A percentile compares a stretch with the other conserved stretches of the same genome.
Evolutionary conservation across 345 rosid species (phyloP).

Genomic region (Corchorus olitorius): DNA sequence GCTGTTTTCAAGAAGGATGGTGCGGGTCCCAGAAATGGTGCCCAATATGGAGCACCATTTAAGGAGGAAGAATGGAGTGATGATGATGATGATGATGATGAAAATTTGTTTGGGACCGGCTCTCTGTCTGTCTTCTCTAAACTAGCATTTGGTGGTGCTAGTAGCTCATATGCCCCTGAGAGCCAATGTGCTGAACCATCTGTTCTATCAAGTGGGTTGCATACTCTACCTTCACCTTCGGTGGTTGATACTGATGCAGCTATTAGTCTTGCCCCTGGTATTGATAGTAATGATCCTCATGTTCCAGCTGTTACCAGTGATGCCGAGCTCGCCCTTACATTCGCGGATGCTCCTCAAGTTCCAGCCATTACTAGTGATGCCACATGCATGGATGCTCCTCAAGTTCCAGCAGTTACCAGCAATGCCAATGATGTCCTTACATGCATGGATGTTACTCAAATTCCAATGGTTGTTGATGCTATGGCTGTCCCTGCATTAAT

Average conservation of each 20-base stretch:
- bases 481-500: neutral
- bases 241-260: neutral
- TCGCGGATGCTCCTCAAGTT: constrained; percentile 4
- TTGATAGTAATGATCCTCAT: constrained; percentile 5
- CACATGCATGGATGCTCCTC: constrained; percentile 13
- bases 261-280: neutral
- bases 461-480: constrained; percentile 11
- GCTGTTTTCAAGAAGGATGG: constrained; percentile 66
- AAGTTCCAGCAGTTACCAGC: neutral
- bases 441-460: constrained; percentile 11
- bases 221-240: neutral
- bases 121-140: constrained; percentile 15
- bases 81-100: constrained; percentile 40
- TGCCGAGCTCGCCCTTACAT: constrained; percentile 12
- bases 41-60: constrained; percentile 80
- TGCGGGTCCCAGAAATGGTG: constrained; percentile 68
- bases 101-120: constrained; percentile 12
- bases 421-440: constrained; percentile 12
- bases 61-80: constrained; percentile 76
- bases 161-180: constrained; percentile 23
- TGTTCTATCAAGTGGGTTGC: neutral
- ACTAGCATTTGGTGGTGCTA: neutral
- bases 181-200: neutral
- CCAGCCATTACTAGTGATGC: neutral
- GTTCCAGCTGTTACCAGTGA: neutral